phyloP scores from a whole-genome alignment of 257 asterid genomes.

The Solanum sparsipilum region DNA sequence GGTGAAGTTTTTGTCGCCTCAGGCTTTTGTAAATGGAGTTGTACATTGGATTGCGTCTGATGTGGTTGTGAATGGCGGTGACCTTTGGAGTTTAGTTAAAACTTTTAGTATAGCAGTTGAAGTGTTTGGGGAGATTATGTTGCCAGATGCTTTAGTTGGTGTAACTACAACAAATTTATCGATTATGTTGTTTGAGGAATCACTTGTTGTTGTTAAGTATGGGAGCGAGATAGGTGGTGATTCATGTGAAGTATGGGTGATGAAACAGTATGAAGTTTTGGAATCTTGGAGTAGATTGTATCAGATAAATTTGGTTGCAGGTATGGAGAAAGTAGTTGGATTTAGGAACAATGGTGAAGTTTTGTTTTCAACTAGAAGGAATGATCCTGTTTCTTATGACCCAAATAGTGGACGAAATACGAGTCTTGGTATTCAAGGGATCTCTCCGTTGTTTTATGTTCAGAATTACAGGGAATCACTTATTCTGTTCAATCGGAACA shows the following conservation, averaged over 20 bases:
- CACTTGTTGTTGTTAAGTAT: conserved; percentile 22
- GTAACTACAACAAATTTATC: conserved; percentile 3
- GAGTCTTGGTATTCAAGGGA: conserved; percentile 27
- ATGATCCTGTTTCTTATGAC: conserved; percentile 19
- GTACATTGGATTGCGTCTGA: conserved; percentile 46
- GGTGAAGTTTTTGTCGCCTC: conserved; percentile 28
- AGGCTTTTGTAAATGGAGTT: conserved; percentile 26
- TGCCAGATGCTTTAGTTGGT: conserved; percentile 27
- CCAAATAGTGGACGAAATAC: conserved; percentile 1
- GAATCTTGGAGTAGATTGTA: conserved; percentile 47
- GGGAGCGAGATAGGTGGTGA: neutral
- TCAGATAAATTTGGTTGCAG: conserved; percentile 10
- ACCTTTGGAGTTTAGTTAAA: conserved; percentile 15
- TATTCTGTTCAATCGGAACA: conserved; percentile 17
- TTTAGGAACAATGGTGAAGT: conserved; percentile 34
- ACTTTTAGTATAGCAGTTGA: conserved; percentile 28
- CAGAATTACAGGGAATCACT: conserved; percentile 31
- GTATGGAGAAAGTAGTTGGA: conserved; percentile 25
- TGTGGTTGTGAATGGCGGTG: neutral
- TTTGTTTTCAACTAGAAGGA: conserved; percentile 13
- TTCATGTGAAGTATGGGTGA: conserved; percentile 38
- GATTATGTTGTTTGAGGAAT: conserved; percentile 11
- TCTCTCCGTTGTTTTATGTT: conserved; percentile 21
- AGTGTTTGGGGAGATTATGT: conserved; percentile 25
- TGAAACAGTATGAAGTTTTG: conserved; percentile 38